These are phyloP conservation scores for Coemansia sp. DNA, from an alignment of 192 early-diverging fungal genomes.

Conservation along the genomic window DNA sequence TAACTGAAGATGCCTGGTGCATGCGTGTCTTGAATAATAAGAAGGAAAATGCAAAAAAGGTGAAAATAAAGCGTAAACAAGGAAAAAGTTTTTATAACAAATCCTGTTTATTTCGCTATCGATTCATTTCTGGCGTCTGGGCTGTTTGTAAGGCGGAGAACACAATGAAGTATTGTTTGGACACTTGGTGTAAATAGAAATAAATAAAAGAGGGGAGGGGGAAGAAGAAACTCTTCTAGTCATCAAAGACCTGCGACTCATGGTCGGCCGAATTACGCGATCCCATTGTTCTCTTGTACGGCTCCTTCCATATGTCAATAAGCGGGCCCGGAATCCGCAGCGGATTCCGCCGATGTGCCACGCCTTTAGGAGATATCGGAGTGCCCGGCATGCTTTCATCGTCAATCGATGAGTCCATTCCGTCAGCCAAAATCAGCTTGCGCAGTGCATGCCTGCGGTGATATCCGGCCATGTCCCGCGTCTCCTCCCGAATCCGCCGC, in stretches of 20 bases:
- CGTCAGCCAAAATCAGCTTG: conserved; percentile 23
- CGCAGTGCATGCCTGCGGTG: conserved; percentile 41
- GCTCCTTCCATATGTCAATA: conserved; percentile 49
- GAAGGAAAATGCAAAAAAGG: not conserved
- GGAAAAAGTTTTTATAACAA: not conserved
- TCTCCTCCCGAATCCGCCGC: conserved; percentile 36
- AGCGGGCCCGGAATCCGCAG: conserved; percentile 41
- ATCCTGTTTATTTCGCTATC: too few relatives aligned
- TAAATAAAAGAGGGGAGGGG: too few relatives aligned
- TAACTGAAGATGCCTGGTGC: not conserved
- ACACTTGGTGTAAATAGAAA: too few relatives aligned
- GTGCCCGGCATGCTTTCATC: not conserved
- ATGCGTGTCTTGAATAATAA: not conserved
- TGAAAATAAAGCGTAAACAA: not conserved
- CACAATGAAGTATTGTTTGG: too few relatives aligned
- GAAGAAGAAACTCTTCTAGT: not conserved
- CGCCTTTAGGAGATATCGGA: conserved; percentile 3
- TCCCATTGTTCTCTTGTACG: conserved; percentile 25
- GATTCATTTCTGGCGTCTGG: too few relatives aligned
- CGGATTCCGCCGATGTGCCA: conserved; percentile 28
- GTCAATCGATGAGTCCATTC: not conserved
- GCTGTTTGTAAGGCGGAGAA: too few relatives aligned
- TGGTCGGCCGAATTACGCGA: conserved; percentile 11
- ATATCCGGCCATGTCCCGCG: conserved; percentile 44
- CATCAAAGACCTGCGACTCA: conserved; percentile 23